These are phyloP conservation scores for Agrocybe pediades DNA, from an alignment of 768 basidiomycete genomes.

Conservation along the genomic window DNA sequence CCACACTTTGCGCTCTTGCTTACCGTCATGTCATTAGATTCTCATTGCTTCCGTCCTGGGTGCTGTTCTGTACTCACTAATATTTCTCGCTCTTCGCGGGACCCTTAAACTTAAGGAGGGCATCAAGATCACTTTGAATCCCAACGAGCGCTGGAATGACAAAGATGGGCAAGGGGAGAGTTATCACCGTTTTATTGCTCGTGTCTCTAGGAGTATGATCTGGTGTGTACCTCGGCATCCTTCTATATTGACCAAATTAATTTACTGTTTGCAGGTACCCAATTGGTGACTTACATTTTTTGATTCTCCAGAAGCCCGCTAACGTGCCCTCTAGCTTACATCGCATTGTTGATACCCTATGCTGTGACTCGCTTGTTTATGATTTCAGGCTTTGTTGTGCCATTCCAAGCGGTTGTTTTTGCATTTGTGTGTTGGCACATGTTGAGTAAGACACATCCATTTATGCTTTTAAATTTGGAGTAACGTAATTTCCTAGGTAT, in stretches of 20 bases:
- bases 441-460: conserved; percentile 44
- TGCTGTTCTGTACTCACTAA: conserved; percentile 56
- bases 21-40: conserved; percentile 38
- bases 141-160: conserved; percentile 44
- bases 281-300: conserved; percentile 37
- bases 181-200: conserved; percentile 62
- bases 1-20: background rate
- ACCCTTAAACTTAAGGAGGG: conserved; percentile 52
- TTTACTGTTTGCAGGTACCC: conserved; percentile 49
- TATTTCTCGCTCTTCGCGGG: conserved; percentile 64
- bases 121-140: conserved; percentile 51
- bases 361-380: conserved; percentile 38
- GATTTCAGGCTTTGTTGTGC: conserved; percentile 49
- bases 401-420: conserved; percentile 49
- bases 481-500: conserved; percentile 43
- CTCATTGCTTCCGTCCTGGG: conserved; percentile 59
- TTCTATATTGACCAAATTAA: conserved; percentile 3
- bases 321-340: conserved; percentile 48
- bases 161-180: conserved; percentile 36
- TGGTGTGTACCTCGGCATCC: conserved; percentile 46
- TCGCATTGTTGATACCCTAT: conserved; percentile 60
- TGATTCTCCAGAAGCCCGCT: background rate
- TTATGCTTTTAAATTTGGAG: background rate
- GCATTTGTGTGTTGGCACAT: conserved; percentile 52
- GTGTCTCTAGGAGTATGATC: conserved; percentile 68